Percentiles rank a stretch among this genome's conserved stretches.
These are phyloP conservation scores for Alternaria angustiovoidea DNA, from an alignment of 2,329 filamentous ascomycete genomes.

Conservation along the genomic window DNA sequence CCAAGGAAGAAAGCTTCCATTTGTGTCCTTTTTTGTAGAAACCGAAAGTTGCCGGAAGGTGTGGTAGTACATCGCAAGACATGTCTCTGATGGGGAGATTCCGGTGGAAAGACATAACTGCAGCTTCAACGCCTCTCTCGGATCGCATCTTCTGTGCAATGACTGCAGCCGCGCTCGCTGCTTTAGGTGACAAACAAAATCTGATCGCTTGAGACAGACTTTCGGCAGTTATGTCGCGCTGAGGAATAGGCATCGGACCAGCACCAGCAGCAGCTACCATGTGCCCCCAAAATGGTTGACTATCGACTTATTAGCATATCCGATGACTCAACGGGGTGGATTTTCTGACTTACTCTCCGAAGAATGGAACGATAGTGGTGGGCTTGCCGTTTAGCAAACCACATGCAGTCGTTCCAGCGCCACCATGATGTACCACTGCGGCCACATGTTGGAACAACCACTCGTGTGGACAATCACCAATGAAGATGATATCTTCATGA, in stretches of 20 bases:
- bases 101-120: constrained; percentile 57
- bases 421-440: constrained; percentile 84
- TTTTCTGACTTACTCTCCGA: constrained; percentile 58
- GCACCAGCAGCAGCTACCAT: constrained; percentile 42
- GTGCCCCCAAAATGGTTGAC: constrained; percentile 37
- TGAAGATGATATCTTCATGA: constrained; percentile 54
- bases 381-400: constrained; percentile 80
- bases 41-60: neutral
- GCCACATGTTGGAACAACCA: constrained; percentile 84
- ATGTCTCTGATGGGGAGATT: constrained; percentile 50
- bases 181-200: constrained; percentile 53
- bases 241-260: constrained; percentile 38
- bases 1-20: neutral
- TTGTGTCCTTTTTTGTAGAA: neutral
- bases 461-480: constrained; percentile 82
- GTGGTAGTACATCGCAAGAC: neutral
- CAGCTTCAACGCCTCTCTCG: constrained; percentile 54
- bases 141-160: constrained; percentile 53
- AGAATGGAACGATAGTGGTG: constrained; percentile 83
- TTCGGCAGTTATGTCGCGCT: constrained; percentile 43
- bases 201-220: constrained; percentile 35
- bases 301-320: neutral
- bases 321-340: no score
- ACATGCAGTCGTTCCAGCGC: constrained; percentile 83
- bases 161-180: constrained; percentile 46